Percentiles rank a stretch among this genome's conserved stretches.
Conservation (phyloP, 352 stramenopile species). For the Globisporangium paroecandrum region DNA sequence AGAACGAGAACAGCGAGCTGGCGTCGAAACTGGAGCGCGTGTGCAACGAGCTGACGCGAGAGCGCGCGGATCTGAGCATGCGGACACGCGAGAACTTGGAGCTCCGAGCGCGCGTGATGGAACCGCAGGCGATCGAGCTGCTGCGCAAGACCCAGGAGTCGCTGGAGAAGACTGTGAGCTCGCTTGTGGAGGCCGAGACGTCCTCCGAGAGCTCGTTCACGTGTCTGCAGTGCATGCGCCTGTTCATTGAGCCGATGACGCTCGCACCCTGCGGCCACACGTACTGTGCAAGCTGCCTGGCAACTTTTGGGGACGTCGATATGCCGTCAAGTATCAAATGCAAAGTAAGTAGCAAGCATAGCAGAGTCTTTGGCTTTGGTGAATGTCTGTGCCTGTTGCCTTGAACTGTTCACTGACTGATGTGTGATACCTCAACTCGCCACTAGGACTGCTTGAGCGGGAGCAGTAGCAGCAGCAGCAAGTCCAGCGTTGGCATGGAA, state of each 20-base stretch:
- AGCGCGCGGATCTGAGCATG: conserved; percentile 35
- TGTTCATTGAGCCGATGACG: conserved; percentile 64
- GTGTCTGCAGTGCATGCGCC: conserved; percentile 67
- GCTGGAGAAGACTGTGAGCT: conserved; percentile 61
- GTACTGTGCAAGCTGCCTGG: conserved; percentile 56
- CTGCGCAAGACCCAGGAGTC: conserved; percentile 60
- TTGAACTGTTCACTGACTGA: background rate
- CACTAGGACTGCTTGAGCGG: conserved; percentile 9
- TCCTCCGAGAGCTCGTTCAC: conserved; percentile 76
- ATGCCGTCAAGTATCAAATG: conserved; percentile 48
- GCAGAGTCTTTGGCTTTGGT: background rate
- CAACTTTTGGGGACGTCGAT: conserved; percentile 30
- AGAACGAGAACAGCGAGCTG: conserved; percentile 65
- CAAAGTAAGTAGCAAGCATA: conserved; percentile 26
- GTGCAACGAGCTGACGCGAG: conserved; percentile 33
- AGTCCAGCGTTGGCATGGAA: conserved; percentile 14
- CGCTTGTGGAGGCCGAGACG: conserved; percentile 63
- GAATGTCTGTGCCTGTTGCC: too few relatives aligned
- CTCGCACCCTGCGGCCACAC: conserved; percentile 70
- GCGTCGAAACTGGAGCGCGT: conserved; percentile 35
- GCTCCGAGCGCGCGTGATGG: conserved; percentile 43
- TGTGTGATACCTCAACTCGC: background rate
- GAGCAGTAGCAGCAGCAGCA: too few relatives aligned
- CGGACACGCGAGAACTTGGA: conserved; percentile 44
- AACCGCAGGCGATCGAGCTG: conserved; percentile 46